phyloP scores from a whole-genome alignment of 371 early-diverging fungal species.

The Apophysomyces variabilis region DNA sequence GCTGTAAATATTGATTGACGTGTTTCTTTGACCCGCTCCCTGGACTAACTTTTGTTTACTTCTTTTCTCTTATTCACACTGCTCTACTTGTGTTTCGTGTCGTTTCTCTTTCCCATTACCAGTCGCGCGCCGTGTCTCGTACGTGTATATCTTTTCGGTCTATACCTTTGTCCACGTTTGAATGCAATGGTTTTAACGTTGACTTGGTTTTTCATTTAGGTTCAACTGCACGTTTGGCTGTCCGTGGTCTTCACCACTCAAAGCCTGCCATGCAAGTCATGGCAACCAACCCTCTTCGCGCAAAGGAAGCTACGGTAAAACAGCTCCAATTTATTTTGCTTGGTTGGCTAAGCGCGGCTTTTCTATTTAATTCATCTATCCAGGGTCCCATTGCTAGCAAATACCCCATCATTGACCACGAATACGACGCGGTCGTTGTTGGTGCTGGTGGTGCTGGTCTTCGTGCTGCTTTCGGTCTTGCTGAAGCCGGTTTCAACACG shows the following conservation, averaged over 20 bases:
- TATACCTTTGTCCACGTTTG: background rate
- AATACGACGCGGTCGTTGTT: conserved; percentile 96
- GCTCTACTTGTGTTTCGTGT: no score
- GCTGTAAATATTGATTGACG: conserved; percentile 18
- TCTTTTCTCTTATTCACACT: background rate
- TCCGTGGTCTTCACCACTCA: conserved; percentile 66
- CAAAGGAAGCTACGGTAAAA: conserved; percentile 69
- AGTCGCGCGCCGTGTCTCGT: conserved; percentile 8
- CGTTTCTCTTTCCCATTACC: no score
- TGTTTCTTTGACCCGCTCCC: background rate
- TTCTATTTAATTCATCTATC: conserved; percentile 14
- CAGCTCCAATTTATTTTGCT: background rate
- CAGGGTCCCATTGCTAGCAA: conserved; percentile 68
- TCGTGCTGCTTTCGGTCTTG: conserved; percentile 97
- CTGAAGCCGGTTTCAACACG: conserved; percentile 96
- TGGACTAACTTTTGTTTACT: conserved; percentile 7
- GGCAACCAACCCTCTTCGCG: conserved; percentile 73
- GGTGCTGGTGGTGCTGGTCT: conserved; percentile 99
- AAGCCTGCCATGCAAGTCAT: conserved; percentile 72
- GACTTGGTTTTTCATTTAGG: background rate
- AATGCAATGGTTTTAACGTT: background rate
- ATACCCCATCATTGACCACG: conserved; percentile 97
- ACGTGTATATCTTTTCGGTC: background rate
- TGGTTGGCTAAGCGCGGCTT: conserved; percentile 8
- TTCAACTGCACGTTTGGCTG: conserved; percentile 16